Evolutionary conservation across 2,329 filamentous ascomycete species (phyloP).

Genomic region (Cytospora piceae): DNA sequence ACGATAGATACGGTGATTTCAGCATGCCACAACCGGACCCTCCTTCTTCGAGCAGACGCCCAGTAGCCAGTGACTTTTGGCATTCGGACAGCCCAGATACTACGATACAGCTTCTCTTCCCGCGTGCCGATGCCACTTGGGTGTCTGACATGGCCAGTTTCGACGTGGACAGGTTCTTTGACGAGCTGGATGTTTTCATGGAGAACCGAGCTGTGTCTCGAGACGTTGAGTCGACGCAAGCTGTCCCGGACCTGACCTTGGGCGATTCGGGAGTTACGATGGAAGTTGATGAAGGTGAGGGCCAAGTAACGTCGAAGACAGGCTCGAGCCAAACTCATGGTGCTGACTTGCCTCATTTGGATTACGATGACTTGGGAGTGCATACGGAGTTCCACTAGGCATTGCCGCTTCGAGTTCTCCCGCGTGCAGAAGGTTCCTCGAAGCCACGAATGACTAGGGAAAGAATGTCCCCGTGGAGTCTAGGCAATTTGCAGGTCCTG

Average conservation of each 20-base stretch:
- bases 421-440: too few species aligned
- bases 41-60: not conserved
- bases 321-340: not conserved
- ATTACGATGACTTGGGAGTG: too few species aligned
- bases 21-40: not conserved
- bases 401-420: too few species aligned
- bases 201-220: not conserved
- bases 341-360: not conserved
- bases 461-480: not conserved
- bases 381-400: too few species aligned
- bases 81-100: not conserved
- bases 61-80: not conserved
- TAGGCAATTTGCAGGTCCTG: not conserved
- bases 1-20: constrained; percentile 5
- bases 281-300: not conserved
- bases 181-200: not conserved
- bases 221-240: not conserved
- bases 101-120: constrained; percentile 10
- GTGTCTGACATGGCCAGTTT: constrained; percentile 14
- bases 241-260: not conserved
- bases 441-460: not conserved
- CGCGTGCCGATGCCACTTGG: constrained; percentile 9
- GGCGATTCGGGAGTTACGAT: not conserved
- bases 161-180: constrained; percentile 13
- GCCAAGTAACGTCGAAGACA: not conserved